Base-by-base conservation (phyloP, 805 yeast species). In the Ogataea methylovora region DNA sequence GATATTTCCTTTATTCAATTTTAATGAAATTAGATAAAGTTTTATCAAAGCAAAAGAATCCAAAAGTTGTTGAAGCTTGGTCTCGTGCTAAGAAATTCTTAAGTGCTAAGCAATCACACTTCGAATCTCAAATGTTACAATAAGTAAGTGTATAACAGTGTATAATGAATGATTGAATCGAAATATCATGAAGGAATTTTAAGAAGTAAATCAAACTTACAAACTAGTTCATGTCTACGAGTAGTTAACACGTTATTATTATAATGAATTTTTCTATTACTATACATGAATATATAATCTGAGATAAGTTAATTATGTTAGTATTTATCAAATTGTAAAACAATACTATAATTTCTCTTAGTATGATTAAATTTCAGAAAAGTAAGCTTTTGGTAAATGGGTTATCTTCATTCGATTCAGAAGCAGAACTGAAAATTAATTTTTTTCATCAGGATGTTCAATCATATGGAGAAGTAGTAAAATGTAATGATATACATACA, bases 391-490 rank as follows among this genome's bases (percentile, higher is more conserved):
- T 76, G 84, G 84, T 73, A 71, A 65, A 52, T 53, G 55, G 65
- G 72, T 71, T 81, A 71, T 84, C 92, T 83, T 83, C 94, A 76
- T 65, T 58, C 45, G 41, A 46, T 58, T 85, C 95, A 85, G 95
- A 85, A 85, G 95, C 95, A 85, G 95, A 85, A 85, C 95, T 85
- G 95, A 83, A 71, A 22, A 58, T 49, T 47, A 52, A 53, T 49
- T 60, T 63, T 61, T 72, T 60, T 79, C 87, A 80, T 80, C 87
- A 78, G 65, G 41, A 47, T 48, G 63, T 28, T 12, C 30, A 15
- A 18, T 19, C 12, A 11, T 8, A n/a, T 20, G 14, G 17, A 18
- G 17, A 2, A 8, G n/a, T 11, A 17, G 9, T 6, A 17, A 4
- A 32, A 14, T 12, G 25, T 8, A 11, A 22, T 22, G 11, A 27